phyloP scores from a whole-genome alignment of 2,329 filamentous ascomycete genomes.

The Nothophaeocryptopus gaeumannii region DNA sequence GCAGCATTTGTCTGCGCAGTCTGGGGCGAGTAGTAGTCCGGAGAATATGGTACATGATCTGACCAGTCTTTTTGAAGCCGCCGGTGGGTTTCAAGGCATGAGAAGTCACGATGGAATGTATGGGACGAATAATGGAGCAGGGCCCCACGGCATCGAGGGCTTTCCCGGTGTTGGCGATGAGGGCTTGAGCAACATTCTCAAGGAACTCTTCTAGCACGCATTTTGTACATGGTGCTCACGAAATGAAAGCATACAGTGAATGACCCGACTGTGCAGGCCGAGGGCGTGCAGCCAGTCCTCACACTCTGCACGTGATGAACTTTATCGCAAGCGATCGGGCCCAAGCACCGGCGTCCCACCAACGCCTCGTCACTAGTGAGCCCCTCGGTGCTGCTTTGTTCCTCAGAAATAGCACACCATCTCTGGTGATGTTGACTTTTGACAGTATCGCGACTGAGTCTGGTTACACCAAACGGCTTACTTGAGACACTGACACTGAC shows the following conservation, averaged over 20 bases:
- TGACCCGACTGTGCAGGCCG: not conserved
- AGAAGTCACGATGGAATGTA: constrained; percentile 8
- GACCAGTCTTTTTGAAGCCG: constrained; percentile 62
- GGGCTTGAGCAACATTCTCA: constrained; percentile 58
- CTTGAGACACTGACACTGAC: no score
- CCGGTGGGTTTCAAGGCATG: constrained; percentile 48
- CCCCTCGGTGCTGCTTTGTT: no score
- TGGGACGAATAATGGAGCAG: constrained; percentile 22
- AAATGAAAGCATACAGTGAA: not conserved
- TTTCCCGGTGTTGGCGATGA: constrained; percentile 52
- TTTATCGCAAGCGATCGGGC: not conserved
- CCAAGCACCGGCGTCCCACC: not conserved
- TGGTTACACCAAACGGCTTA: no score
- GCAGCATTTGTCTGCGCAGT: constrained; percentile 18
- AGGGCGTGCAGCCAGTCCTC: no score
- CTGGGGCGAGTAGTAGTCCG: constrained; percentile 51
- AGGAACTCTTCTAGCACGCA: constrained; percentile 53
- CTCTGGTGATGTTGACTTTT: no score
- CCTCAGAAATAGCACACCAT: no score
- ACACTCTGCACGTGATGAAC: no score
- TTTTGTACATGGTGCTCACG: no score
- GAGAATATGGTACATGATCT: constrained; percentile 63
- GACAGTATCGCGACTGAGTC: no score
- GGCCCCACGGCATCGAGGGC: constrained; percentile 30
- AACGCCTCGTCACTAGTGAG: no score